These are phyloP conservation scores for Tuber melanosporum DNA, from an alignment of 495 filamentous ascomycete species.

Conservation along the genomic window DNA sequence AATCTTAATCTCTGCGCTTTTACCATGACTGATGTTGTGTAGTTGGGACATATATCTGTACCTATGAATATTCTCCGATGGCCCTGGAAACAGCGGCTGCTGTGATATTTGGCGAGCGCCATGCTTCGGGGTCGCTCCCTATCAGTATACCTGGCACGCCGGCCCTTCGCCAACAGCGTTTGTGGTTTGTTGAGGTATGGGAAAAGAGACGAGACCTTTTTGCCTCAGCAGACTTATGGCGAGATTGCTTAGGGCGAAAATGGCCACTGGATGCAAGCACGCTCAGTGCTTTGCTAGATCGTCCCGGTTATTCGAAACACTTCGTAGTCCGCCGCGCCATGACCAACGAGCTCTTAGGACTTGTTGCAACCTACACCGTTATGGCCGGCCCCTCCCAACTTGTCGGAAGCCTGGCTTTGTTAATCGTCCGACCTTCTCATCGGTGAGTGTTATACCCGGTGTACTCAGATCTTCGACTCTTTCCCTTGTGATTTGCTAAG, in stretches of 20 bases:
- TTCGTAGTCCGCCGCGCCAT: constrained; percentile 55
- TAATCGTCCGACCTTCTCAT: constrained; percentile 53
- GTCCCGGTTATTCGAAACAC: constrained; percentile 57
- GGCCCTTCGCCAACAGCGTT: constrained; percentile 39
- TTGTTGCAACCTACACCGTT: constrained; percentile 56
- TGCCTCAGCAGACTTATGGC: constrained; percentile 43
- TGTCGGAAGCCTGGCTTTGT: constrained; percentile 54
- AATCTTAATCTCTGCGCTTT: not conserved
- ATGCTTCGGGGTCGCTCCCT: constrained; percentile 40
- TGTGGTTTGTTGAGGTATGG: constrained; percentile 44
- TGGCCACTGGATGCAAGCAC: constrained; percentile 51
- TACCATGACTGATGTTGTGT: constrained; percentile 16
- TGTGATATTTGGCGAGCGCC: constrained; percentile 50
- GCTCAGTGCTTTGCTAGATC: constrained; percentile 52
- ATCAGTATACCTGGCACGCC: constrained; percentile 38
- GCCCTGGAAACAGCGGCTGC: constrained; percentile 53
- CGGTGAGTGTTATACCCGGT: constrained; percentile 28
- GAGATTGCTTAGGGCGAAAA: constrained; percentile 42
- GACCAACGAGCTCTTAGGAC: constrained; percentile 50
- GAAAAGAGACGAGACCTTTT: constrained; percentile 43
- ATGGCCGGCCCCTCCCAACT: constrained; percentile 52
- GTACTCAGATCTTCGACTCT: not conserved
- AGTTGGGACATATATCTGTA: constrained; percentile 43
- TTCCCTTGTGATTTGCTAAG: not conserved
- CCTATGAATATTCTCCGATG: constrained; percentile 47